Percentiles rank a stretch among this genome's conserved stretches.
Evolutionary conservation across 495 filamentous ascomycete species (phyloP).

Genomic region (Penicillium herquei): DNA sequence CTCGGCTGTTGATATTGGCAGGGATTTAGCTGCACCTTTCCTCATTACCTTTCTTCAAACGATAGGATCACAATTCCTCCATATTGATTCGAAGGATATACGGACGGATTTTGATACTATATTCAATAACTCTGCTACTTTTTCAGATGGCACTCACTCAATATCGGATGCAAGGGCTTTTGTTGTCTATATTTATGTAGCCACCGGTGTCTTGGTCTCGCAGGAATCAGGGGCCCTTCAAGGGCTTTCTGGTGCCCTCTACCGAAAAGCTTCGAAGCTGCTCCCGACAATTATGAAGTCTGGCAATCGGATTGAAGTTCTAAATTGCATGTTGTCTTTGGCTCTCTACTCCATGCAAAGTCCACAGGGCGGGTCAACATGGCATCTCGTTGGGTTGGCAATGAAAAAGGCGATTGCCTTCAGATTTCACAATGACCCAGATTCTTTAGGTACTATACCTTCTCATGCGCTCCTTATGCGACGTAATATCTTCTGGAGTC

Average conservation of each 20-base stretch:
- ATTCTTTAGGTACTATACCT: slow-evolving; percentile 1
- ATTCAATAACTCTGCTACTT: slow-evolving; percentile 4
- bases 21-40: slow-evolving; percentile 11
- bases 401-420: slow-evolving; percentile 27
- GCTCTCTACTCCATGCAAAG: slow-evolving; percentile 23
- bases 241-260: slow-evolving; percentile 11
- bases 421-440: slow-evolving; percentile 22
- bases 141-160: background rate
- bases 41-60: slow-evolving; percentile 13
- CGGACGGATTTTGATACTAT: slow-evolving; percentile 13
- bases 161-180: slow-evolving; percentile 9
- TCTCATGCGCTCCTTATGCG: background rate
- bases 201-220: slow-evolving; percentile 20
- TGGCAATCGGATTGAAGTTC: slow-evolving; percentile 7
- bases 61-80: slow-evolving; percentile 10
- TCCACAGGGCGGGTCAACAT: slow-evolving; percentile 22
- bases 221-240: slow-evolving; percentile 10
- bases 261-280: slow-evolving; percentile 12
- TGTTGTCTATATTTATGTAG: slow-evolving; percentile 20
- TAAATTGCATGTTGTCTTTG: slow-evolving; percentile 26
- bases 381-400: slow-evolving; percentile 28
- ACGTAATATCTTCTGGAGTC: slow-evolving; percentile 23
- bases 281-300: slow-evolving; percentile 9
- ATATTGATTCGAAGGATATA: slow-evolving; percentile 11
- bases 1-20: background rate